phyloP scores from a whole-genome alignment of 495 filamentous ascomycete species.

The Aspergillus egyptiacus region DNA sequence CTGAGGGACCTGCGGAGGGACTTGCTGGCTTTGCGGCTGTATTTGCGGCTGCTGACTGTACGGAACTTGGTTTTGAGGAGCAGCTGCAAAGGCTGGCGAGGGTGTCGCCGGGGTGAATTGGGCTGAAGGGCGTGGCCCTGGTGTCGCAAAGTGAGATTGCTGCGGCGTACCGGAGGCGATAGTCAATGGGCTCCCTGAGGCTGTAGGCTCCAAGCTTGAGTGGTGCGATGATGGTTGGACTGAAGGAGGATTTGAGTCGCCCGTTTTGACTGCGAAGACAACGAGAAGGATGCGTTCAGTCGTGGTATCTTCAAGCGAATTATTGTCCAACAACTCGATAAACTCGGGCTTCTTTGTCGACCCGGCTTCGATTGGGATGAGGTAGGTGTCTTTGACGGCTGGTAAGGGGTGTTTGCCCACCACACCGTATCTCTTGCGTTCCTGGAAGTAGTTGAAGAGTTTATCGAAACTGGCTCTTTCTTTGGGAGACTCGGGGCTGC shows the following conservation, averaged over 20 bases:
- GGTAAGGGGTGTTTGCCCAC: constrained; percentile 59
- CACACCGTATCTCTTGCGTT: constrained; percentile 74
- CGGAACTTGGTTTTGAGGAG: constrained; percentile 31
- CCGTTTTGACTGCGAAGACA: constrained; percentile 64
- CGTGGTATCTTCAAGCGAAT: constrained; percentile 58
- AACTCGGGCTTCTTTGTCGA: constrained; percentile 59
- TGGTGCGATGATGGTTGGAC: constrained; percentile 42
- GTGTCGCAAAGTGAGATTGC: constrained; percentile 29
- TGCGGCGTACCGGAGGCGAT: constrained; percentile 35
- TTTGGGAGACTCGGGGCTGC: constrained; percentile 45
- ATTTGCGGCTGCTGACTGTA: constrained; percentile 22
- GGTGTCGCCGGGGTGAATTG: constrained; percentile 27
- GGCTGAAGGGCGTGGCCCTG: constrained; percentile 19
- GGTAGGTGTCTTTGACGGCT: constrained; percentile 71
- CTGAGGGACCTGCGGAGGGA: constrained; percentile 25
- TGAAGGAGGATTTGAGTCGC: constrained; percentile 39
- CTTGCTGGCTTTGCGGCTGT: constrained; percentile 5
- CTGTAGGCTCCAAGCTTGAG: constrained; percentile 32
- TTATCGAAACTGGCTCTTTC: constrained; percentile 54
- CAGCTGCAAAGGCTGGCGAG: constrained; percentile 17
- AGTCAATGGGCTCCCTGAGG: constrained; percentile 41
- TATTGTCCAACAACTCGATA: constrained; percentile 68
- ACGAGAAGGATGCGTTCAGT: constrained; percentile 67
- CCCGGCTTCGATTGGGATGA: constrained; percentile 67
- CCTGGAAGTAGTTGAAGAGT: constrained; percentile 73